Evolutionary conservation across 805 yeast genomes (phyloP), one percentile per base, ranked within the genome.

Genomic region (Starmerella kuoi): DNA sequence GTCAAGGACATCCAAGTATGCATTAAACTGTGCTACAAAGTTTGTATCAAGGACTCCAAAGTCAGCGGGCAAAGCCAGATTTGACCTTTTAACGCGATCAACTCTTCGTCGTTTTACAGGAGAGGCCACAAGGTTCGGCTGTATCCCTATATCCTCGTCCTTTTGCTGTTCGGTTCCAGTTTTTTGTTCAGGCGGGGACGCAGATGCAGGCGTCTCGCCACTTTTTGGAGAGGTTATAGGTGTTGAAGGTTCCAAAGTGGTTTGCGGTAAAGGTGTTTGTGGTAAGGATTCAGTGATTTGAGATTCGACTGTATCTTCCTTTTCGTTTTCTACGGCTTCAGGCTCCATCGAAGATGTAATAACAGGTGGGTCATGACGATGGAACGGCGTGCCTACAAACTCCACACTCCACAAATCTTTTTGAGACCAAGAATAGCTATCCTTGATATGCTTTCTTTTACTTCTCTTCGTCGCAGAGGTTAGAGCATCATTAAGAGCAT

Each of bases 21-120:
- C 41, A n/a, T 44, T 49, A 39, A 48, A 37, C 31, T 48, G 49
- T 11, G 31, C 5, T 4, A 34, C 38, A 30, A 49, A 49, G 9
- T 22, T 25, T 3, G 37, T 35, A 18, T 49, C 53, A 4, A 23
- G n/a, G 9, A 42, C 36, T 5, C 53, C 53, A 20, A 49, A 49
- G 38, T 49, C 53, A 2, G 47, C 51, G 2, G 53, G 53, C 3
- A 49, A 27, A 3, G 49, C 50, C 3, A 49, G 39, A 1, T 38
- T 34, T 4, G 48, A 44, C 2, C 52, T 35, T n/a, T 44, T 47
- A 6, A 41, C 38, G 1, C 52, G 20, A 3, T 45, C 53, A 4
- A 34, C 38, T 2, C 49, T 14, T 6, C 49, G 14, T 20, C 53
- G 41, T 36, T 45, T 34, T 17, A 21, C 27, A 8, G 36, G 24